A percentile compares a stretch with the other conserved stretches of the same genome.
phyloP scores from a whole-genome alignment of 495 filamentous ascomycete species.

The Xylaria castorea region DNA sequence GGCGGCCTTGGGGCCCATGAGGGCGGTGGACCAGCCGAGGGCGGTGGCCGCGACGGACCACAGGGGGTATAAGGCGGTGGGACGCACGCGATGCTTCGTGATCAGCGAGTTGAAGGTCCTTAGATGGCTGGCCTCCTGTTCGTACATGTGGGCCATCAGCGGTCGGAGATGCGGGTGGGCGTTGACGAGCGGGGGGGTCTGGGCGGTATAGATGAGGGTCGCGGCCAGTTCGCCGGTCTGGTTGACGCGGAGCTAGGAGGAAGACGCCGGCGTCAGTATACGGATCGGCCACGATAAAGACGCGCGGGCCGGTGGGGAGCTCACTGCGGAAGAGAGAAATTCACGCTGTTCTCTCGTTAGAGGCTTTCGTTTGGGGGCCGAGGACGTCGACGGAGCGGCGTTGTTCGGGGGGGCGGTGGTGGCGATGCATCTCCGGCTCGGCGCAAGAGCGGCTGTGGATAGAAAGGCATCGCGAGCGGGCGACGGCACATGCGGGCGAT shows the following conservation, averaged over 20 bases:
- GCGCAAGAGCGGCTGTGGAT: background rate
- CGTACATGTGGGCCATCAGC: conserved; percentile 97
- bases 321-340: conserved; percentile 78
- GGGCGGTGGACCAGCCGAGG: conserved; percentile 85
- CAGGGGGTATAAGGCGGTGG: conserved; percentile 90
- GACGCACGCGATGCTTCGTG: conserved; percentile 87
- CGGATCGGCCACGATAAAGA: background rate
- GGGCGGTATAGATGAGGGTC: conserved; percentile 82
- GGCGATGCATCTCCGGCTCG: conserved; percentile 14
- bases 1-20: conserved; percentile 91
- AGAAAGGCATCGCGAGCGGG: background rate
- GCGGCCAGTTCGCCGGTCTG: conserved; percentile 90
- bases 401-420: background rate
- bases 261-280: conserved; percentile 23
- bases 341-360: conserved; percentile 72
- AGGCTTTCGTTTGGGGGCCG: conserved; percentile 56
- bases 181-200: conserved; percentile 74
- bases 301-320: conserved; percentile 27
- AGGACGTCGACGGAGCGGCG: conserved; percentile 24
- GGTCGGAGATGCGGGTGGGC: conserved; percentile 86
- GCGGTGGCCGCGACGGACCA: conserved; percentile 86
- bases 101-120: conserved; percentile 83
- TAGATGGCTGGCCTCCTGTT: conserved; percentile 90
- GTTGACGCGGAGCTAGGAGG: conserved; percentile 73
- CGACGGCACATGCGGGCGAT: background rate